Conservation (phyloP, 495 filamentous ascomycete species). For the Xylaria venustula region DNA sequence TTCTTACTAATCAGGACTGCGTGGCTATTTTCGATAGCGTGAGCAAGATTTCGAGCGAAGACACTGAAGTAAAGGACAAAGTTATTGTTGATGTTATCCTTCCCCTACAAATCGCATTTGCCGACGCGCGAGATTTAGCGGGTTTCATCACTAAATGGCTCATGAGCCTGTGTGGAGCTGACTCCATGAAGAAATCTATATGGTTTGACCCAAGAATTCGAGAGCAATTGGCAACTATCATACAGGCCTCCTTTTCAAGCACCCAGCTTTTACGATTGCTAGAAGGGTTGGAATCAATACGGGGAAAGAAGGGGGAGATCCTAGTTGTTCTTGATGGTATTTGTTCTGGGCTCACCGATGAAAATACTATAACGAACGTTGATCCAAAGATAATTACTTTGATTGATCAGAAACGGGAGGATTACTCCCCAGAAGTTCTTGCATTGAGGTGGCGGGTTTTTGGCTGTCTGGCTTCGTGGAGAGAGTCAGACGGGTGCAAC, state of each 20-base stretch:
- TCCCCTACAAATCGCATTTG: slow-evolving; percentile 63
- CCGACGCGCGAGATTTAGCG: slow-evolving; percentile 61
- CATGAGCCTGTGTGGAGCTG: slow-evolving; percentile 54
- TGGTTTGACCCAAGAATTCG: slow-evolving; percentile 67
- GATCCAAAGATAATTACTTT: slow-evolving; percentile 34
- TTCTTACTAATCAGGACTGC: slow-evolving; percentile 42
- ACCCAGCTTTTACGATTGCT: slow-evolving; percentile 49
- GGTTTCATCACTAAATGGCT: slow-evolving; percentile 69
- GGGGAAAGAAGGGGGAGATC: slow-evolving; percentile 26
- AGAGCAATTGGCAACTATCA: slow-evolving; percentile 34
- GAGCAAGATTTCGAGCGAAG: slow-evolving; percentile 16
- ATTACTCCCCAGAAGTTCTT: slow-evolving; percentile 15
- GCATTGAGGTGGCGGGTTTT: slow-evolving; percentile 40
- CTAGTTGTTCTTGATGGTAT: slow-evolving; percentile 50
- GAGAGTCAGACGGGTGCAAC: slow-evolving; percentile 30
- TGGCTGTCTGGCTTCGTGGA: slow-evolving; percentile 33
- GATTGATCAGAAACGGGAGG: slow-evolving; percentile 18
- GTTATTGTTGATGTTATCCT: slow-evolving; percentile 45
- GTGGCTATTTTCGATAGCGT: slow-evolving; percentile 18
- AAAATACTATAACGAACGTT: slow-evolving; percentile 39
- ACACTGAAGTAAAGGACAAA: slow-evolving; percentile 20
- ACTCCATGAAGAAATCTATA: slow-evolving; percentile 35
- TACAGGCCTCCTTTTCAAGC: slow-evolving; percentile 45
- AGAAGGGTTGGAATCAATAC: slow-evolving; percentile 36
- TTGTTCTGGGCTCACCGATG: slow-evolving; percentile 40